Base-by-base conservation (phyloP, 371 early-diverging fungal genomes). In the Rhizopus microsporus region DNA sequence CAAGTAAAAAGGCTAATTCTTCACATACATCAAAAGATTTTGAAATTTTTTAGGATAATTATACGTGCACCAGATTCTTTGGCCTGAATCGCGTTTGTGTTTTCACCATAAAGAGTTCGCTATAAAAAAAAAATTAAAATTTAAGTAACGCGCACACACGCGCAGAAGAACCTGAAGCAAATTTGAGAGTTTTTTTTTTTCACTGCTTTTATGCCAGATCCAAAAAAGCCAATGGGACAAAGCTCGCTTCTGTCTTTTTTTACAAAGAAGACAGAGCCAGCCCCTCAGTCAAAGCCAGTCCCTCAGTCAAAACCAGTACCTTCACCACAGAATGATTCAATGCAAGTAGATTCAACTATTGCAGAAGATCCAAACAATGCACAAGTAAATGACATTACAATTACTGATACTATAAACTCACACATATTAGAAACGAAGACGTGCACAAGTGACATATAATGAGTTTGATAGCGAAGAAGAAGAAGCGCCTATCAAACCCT, bases 191-290 rank as follows among this genome's bases (percentile, higher is more conserved):
- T 31, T 32, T 42, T 42, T 15, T 33, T 54, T 44, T 34, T 33
- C 6, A 9, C 35, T 17, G 13, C 32, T 38, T 17, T 45, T 33
- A 39, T 12, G 16, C 15, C 45, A 17, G 35, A 33, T 12, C 0
- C 8, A 7, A 47, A 56, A 7, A 38, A 30, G 39, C 37, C 33
- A 34, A n/a, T 10, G 33, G 39, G 39, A 49, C 57, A 57, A 49
- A 37, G 50, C 9, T 40, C 50, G 5, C 7, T 57, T 13, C 42
- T 57, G n/a, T 57, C 57, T 6, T 57, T 57, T 10, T 57, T 57
- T 13, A 10, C 12, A 16, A 51, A 50, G 7, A 57, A 57, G 12
- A 8, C 43, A 0, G 31, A 37, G 38, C 38, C 38, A 10, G 23
- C 23, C 23, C 23, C 23, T 23, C 23, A 23, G 23, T 23, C 23